Evolutionary conservation across 73 alveolate species (phyloP), one percentile per base, ranked within the genome.

Genomic region (Paramecium sonneborni): DNA sequence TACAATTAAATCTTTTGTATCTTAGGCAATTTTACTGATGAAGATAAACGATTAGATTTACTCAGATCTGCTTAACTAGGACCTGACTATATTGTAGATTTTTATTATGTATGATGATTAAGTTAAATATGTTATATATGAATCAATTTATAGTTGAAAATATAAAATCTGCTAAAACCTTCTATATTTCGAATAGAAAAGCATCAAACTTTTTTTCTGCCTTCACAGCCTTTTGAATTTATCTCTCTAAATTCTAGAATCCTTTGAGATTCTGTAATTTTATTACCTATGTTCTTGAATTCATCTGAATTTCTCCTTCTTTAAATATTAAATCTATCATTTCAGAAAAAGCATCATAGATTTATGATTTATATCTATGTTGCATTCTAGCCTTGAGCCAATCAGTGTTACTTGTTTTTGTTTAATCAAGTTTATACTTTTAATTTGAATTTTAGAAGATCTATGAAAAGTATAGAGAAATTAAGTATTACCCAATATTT

Each of bases 1-100:
- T 34, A 23, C 7, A 62, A 30, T 37, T 74, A 8, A 12, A 35
- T n/a, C 3, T n/a, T 34, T 52, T n/a, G 34, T 12, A 35, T 21
- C 5, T 26, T 79, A 79, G 90, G 90, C 20, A 34, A 79, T 44
- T 79, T 79, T 44, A 79, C 90, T 41, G 52, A 38, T 79, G 90
- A 79, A 79, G 55, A 46, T 24, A 44, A 39, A 43, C 43, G 69
- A 46, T 14, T 79, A 8, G 57, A 72, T 12, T 72, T 72, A 41
- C 43, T 24, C 8, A 39, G 41, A 79, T 14, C 20, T 23, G 44
- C 90, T 10, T 18, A 79, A 44, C 6, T 79, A 41, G 74, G 90
- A 43, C 41, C 44, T 21, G 90, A 79, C 44, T 79, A 43, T 79
- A 44, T 79, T 79, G 55, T 79, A 6, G 90, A 79, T 44, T 79